Evolutionary conservation across 306 rosid genomes (phyloP).

Genomic region (Casuarina cunninghamiana): DNA sequence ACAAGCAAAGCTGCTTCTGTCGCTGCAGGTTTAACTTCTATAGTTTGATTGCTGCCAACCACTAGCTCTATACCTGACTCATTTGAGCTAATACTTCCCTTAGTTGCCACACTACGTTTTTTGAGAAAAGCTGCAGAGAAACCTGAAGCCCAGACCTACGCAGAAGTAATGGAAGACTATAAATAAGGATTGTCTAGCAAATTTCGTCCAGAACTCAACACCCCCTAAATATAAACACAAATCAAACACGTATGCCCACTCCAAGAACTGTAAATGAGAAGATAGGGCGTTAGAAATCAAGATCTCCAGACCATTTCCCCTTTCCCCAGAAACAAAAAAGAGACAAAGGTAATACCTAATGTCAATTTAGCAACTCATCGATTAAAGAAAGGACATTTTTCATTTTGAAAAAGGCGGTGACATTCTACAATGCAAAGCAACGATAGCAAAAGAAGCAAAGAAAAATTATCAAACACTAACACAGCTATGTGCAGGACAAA

Average conservation of each 20-base stretch:
- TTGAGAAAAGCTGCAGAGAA: slow-evolving; percentile 96
- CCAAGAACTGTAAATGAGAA: slow-evolving; percentile 15
- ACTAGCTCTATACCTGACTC: slow-evolving; percentile 47
- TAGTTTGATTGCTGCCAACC: slow-evolving; percentile 35
- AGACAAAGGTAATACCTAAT: neutral
- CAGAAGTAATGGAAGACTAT: slow-evolving; percentile 23
- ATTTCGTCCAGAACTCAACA: neutral
- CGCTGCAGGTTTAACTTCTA: slow-evolving; percentile 66
- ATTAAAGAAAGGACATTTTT: neutral
- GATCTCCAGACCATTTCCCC: neutral
- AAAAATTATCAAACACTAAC: neutral
- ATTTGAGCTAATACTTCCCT: slow-evolving; percentile 44
- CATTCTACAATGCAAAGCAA: neutral
- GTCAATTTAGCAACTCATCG: slow-evolving; percentile 13
- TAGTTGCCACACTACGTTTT: slow-evolving; percentile 82
- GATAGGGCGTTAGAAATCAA: neutral
- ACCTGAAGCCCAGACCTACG: slow-evolving; percentile 98
- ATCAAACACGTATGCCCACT: slow-evolving; percentile 4
- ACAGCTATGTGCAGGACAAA: neutral
- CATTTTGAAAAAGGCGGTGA: neutral
- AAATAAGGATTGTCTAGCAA: slow-evolving; percentile 9
- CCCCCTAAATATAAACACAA: slow-evolving; percentile 9
- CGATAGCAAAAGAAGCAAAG: neutral
- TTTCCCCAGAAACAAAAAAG: neutral
- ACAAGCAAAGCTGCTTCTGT: slow-evolving; percentile 76